Percentiles rank a stretch among this genome's conserved stretches.
phyloP scores from a whole-genome alignment of 441 rosid species.

The Jatropha podagrica region DNA sequence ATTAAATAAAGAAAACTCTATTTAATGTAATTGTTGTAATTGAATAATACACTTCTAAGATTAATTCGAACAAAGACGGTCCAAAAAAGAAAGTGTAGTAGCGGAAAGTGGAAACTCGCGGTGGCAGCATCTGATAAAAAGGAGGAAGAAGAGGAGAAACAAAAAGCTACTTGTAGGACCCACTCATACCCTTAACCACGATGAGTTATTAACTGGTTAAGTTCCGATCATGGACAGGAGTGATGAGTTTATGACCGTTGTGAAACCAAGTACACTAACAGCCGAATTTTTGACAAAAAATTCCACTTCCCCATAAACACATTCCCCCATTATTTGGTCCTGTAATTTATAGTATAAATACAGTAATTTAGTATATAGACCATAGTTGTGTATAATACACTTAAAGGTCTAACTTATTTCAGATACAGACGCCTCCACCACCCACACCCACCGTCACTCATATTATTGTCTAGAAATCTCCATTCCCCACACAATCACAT shows the following conservation, averaged over 20 bases:
- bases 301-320: conserved; percentile 27
- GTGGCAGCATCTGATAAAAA: background rate
- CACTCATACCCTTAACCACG: background rate
- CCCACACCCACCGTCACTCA: conserved; percentile 23
- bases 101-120: too few relatives aligned
- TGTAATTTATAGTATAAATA: background rate
- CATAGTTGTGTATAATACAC: conserved; percentile 1
- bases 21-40: too few relatives aligned
- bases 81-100: too few relatives aligned
- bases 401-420: background rate
- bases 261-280: background rate
- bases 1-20: too few relatives aligned
- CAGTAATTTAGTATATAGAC: background rate
- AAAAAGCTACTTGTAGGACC: background rate
- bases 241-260: conserved; percentile 44
- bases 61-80: too few relatives aligned
- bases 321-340: background rate
- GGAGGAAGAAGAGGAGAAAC: background rate
- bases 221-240: background rate
- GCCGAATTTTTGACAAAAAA: background rate
- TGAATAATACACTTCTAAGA: too few relatives aligned
- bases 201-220: background rate
- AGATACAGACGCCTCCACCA: conserved; percentile 16
- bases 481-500: conserved; percentile 8
- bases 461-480: conserved; percentile 26